Evolutionary conservation across 2,329 filamentous ascomycete species (phyloP), one percentile per base, ranked within the genome.

Genomic region (Phialophora macrospora): DNA sequence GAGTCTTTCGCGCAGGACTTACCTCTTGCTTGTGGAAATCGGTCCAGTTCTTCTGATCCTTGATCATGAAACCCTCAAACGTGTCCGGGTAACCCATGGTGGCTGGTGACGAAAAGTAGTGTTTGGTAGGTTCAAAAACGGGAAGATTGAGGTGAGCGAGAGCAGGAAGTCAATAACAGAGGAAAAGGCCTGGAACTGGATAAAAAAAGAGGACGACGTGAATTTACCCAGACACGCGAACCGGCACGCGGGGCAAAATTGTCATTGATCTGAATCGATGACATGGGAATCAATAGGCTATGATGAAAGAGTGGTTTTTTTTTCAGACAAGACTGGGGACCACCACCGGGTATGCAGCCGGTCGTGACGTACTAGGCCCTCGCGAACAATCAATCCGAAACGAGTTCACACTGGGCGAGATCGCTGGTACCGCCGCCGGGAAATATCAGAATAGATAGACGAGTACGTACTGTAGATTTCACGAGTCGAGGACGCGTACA

Each of bases 1-100:
- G 30, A 28, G 14, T 20, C 12, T 52, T 12, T 22, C 46, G 48
- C 55, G 24, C 8, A 55, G 7, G 17, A 56, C 78, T 66, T 73
- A 86, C 84, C 70, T 82, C 80, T 75, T 84, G 78, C 76, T 85
- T 85, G 72, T 83, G 81, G 76, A 88, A 88, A 22, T 81, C 77
- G 68, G 79, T 83, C 80, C 83, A 87, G 75, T 89, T 87, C 80
- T 91, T 90, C 73, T 88, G 81, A 74, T 88, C 87, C 65, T 88
- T 81, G 70, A 84, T 78, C 75, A 80, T 79, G 74, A 80, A 81
- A 48, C 79, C 80, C 67, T 80, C 77, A 55, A 80, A 79, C 71
- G 78, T 77, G 32, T 81, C 79, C 58, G 79, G 79, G 65, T 81
- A 81, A 65, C 77, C 76, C 80, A 81, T 81, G 62, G 32, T 63